Evolutionary conservation across 495 filamentous ascomycete species (phyloP).

Genomic region (Penicillium manginii): DNA sequence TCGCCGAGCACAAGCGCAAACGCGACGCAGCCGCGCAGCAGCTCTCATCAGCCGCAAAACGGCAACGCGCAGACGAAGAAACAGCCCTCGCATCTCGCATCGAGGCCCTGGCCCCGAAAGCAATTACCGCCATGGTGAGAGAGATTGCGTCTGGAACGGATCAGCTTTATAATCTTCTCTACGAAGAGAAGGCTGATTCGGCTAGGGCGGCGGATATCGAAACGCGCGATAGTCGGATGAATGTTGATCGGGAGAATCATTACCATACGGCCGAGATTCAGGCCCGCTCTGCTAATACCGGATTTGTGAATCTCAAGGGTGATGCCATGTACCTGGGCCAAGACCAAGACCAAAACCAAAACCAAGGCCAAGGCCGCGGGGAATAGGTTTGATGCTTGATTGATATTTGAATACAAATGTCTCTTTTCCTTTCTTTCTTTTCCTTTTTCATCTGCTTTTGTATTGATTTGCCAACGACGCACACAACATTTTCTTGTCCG

Average conservation of each 20-base stretch:
- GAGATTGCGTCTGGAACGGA: slow-evolving; percentile 54
- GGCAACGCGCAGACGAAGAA: slow-evolving; percentile 20
- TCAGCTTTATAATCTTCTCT: slow-evolving; percentile 52
- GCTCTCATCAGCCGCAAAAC: slow-evolving; percentile 11
- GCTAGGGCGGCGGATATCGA: slow-evolving; percentile 41
- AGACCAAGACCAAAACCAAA: slow-evolving; percentile 37
- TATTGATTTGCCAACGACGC: no score
- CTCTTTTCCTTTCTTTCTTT: no score
- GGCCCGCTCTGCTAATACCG: slow-evolving; percentile 35
- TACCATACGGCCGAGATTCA: slow-evolving; percentile 37
- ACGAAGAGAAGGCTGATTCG: slow-evolving; percentile 44
- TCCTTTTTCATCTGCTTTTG: no score
- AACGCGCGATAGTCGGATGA: slow-evolving; percentile 34
- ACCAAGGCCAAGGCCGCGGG: slow-evolving; percentile 3
- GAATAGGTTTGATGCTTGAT: background rate
- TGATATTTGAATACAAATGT: no score
- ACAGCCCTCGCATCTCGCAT: slow-evolving; percentile 44
- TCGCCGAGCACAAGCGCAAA: slow-evolving; percentile 56
- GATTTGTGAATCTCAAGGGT: slow-evolving; percentile 38
- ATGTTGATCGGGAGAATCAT: slow-evolving; percentile 25
- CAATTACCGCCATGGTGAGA: slow-evolving; percentile 47
- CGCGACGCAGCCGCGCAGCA: slow-evolving; percentile 37
- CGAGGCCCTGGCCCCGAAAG: slow-evolving; percentile 48
- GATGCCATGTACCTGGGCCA: slow-evolving; percentile 50
- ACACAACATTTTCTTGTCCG: no score